Percentiles rank a stretch among this genome's conserved stretches.
phyloP scores from a whole-genome alignment of 257 asterid genomes.

The Pogostemon cablin region DNA sequence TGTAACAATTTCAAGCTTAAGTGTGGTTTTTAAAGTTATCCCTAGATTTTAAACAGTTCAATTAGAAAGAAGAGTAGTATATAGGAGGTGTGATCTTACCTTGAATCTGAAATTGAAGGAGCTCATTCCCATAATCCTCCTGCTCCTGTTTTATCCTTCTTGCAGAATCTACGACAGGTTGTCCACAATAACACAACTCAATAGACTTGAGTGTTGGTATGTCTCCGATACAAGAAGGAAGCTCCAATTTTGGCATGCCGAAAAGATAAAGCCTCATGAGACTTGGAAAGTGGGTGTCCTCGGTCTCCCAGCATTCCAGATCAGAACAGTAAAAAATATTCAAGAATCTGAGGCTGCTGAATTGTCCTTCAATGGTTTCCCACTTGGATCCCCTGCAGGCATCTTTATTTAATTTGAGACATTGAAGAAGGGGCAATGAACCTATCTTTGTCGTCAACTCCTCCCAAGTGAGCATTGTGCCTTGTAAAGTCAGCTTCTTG shows the following conservation, averaged over 20 bases:
- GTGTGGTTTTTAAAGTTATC: neutral
- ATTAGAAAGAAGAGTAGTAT: neutral
- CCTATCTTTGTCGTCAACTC: neutral
- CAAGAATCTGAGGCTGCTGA: neutral
- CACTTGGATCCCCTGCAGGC: neutral
- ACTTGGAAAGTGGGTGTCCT: neutral
- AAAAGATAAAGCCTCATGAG: neutral
- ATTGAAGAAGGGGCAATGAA: neutral
- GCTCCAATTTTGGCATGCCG: neutral
- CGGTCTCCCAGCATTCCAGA: neutral
- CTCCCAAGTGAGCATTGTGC: neutral
- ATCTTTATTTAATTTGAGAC: neutral
- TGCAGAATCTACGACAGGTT: neutral
- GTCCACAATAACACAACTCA: neutral
- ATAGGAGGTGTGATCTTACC: neutral
- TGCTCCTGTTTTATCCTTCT: neutral
- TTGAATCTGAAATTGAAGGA: neutral
- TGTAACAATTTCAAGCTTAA: neutral
- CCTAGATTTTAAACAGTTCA: neutral
- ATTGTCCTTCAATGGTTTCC: neutral
- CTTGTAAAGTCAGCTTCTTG: neutral
- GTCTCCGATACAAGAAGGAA: slow-evolving; percentile 6
- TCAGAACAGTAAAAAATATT: neutral
- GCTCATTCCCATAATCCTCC: neutral
- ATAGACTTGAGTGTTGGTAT: neutral